Base-by-base conservation (phyloP, 768 basidiomycete species). In the Leccinum uliginosum region DNA sequence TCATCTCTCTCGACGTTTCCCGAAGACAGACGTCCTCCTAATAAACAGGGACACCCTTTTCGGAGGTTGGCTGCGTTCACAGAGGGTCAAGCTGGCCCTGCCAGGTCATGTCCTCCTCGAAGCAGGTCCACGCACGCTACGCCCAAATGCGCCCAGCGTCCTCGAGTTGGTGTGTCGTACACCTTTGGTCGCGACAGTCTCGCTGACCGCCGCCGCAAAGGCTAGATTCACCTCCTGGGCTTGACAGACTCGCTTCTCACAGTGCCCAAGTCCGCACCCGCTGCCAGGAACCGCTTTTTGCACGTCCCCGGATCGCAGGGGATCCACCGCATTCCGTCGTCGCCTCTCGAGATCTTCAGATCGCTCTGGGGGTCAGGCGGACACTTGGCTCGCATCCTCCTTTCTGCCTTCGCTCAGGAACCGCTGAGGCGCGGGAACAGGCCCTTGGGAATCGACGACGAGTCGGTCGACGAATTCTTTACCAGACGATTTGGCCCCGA, bases 31-130 rank as follows among this genome's bases (percentile, higher is more conserved):
- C 9, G 82, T 97, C 56, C 80, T 84, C 1, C 65, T 98, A 12
- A 60, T 95, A 26, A 94, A 98, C 63, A 82, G 77, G 59, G 73
- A 82, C 8, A 50, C 71, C 1, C 76, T 83, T 2, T 69, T 88
- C 5, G 96, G 96, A 12, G 96, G 96, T n/a, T 98, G 94, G 95
- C 81, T 93, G 1, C 77, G 74, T 52, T 88, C 81, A 50, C 78
- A 84, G 55, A 78, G 79, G 17, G 76, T 86, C 21, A 61, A 73
- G 8, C 61, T 89, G 9, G 65, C 71, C 5, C 51, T 61, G 44
- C 61, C 68, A 29, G 43, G 47, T 8, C 68, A 57, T 4, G 78
- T 93, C 10, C 67, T 91, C 4, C 75, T 98, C 6, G 96, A 99
- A 74, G 79, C 82, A 23, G 96, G 96, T 1, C 94, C 96, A 24